phyloP scores from a whole-genome alignment of 2,329 filamentous ascomycete species.

The Fusarium acutatum region DNA sequence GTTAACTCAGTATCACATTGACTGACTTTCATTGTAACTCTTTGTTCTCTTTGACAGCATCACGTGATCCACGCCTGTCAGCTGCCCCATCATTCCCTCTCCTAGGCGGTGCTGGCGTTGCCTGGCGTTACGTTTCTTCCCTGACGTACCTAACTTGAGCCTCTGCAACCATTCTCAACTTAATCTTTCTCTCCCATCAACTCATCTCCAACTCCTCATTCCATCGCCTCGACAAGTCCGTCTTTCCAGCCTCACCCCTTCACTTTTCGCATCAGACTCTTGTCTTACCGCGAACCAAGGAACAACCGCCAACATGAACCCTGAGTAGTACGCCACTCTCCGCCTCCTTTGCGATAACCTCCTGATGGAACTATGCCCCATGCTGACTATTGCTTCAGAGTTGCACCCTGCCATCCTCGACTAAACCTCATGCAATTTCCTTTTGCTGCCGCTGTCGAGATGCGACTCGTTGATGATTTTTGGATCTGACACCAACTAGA shows the following conservation, averaged over 20 bases:
- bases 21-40: neutral
- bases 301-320: conserved; percentile 76
- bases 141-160: conserved; percentile 50
- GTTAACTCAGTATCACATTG: neutral
- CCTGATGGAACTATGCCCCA: conserved; percentile 38
- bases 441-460: neutral
- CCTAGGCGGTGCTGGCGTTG: conserved; percentile 38
- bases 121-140: conserved; percentile 45
- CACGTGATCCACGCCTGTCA: conserved; percentile 42
- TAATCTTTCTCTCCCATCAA: conserved; percentile 39
- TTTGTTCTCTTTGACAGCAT: conserved; percentile 12
- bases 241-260: conserved; percentile 2
- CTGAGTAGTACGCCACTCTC: conserved; percentile 79
- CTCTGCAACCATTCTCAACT: conserved; percentile 42
- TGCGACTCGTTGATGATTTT: conserved; percentile 21
- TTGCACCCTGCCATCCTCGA: conserved; percentile 19
- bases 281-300: conserved; percentile 15
- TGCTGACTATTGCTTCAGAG: conserved; percentile 43
- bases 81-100: conserved; percentile 35
- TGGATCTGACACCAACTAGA: conserved; percentile 62
- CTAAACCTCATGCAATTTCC: neutral
- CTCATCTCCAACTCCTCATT: conserved; percentile 39
- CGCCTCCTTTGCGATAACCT: conserved; percentile 44
- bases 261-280: conserved; percentile 3
- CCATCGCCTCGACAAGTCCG: conserved; percentile 27